These are phyloP conservation scores for Clavariopsis aquatica DNA, from an alignment of 495 filamentous ascomycete species.

Conservation along the genomic window DNA sequence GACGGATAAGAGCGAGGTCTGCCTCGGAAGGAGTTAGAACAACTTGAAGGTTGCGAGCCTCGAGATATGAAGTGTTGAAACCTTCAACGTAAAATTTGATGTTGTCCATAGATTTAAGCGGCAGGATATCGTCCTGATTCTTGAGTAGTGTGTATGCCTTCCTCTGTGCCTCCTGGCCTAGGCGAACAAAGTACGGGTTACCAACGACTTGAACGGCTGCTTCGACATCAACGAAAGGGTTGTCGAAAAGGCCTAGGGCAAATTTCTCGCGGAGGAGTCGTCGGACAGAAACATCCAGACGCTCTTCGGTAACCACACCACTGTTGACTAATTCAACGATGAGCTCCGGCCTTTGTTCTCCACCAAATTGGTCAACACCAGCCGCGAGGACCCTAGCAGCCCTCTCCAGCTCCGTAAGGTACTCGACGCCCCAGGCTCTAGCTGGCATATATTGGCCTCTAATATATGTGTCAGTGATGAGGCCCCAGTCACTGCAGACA, in stretches of 20 bases:
- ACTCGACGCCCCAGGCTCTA: conserved; percentile 14
- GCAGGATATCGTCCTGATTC: conserved; percentile 40
- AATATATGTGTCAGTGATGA: conserved; percentile 40
- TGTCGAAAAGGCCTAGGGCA: conserved; percentile 24
- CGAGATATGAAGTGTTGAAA: conserved; percentile 35
- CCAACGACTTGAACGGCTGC: conserved; percentile 42
- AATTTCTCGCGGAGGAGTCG: conserved; percentile 22
- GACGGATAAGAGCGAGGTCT: conserved; percentile 44
- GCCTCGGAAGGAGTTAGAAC: conserved; percentile 39
- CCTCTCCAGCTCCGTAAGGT: conserved; percentile 33
- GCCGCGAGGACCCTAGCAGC: conserved; percentile 41
- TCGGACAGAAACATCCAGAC: conserved; percentile 20
- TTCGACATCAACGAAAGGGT: conserved; percentile 41
- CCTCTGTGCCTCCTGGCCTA: conserved; percentile 42
- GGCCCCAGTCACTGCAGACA: conserved; percentile 46
- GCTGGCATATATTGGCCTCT: conserved; percentile 19
- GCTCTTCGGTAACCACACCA: conserved; percentile 16
- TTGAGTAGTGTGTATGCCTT: conserved; percentile 43
- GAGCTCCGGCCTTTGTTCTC: conserved; percentile 45
- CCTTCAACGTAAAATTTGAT: conserved; percentile 44
- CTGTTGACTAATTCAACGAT: conserved; percentile 33
- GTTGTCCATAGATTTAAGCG: conserved; percentile 25
- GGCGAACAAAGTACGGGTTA: conserved; percentile 41
- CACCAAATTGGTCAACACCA: conserved; percentile 47
- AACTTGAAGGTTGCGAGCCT: conserved; percentile 23